Evolutionary conservation across 139 green algal genomes (phyloP), one percentile per base, ranked within the genome.

Genomic region (Edaphochlamys debaryana): DNA sequence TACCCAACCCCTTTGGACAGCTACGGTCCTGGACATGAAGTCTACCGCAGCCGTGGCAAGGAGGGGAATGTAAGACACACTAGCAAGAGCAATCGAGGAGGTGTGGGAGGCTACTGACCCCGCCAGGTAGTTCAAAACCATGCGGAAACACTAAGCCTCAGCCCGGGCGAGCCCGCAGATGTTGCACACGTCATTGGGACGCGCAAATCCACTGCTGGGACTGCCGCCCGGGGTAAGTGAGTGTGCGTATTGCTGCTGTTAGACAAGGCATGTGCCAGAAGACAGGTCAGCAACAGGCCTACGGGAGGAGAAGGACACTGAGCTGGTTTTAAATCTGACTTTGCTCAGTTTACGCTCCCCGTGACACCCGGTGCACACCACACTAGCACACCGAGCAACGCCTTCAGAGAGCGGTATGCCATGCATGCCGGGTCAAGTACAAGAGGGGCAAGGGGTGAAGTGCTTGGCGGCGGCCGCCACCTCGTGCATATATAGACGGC

Each of bases 171-270:
- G 6, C 75, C 75, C 38, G 58, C 52, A 22, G 60, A 41, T 82
- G n/a, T 82, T 32, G 76, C 76, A 82, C 76, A 82, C 76, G 41
- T 81, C 76, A 74, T 74, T 82, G 76, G 76, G 76, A 82, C 76
- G 63, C 76, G 45, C 76, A 40, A 40, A 82, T 66, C 76, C 62
- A 73, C 41, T 11, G 41, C 4, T 11, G 32, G 63, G 76, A 73
- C 41, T 69, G 76, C n/a, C 63, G 76, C 63, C 76, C 76, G 76
- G 76, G 76, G 76, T 82, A 67, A 5, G 19, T 74, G 76, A 82
- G 76, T 82, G 76, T 82, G 76, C 76, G 41, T 81, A 54, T 22
- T 19, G 32, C 32, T 37, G 23, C 25, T 69, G 64, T 19, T 15
- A n/a, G 34, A 30, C 5, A 76, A 27, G 4, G 9, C 22, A 36